phyloP scores from a whole-genome alignment of 2,329 filamentous ascomycete species.

The Colletotrichum lini region DNA sequence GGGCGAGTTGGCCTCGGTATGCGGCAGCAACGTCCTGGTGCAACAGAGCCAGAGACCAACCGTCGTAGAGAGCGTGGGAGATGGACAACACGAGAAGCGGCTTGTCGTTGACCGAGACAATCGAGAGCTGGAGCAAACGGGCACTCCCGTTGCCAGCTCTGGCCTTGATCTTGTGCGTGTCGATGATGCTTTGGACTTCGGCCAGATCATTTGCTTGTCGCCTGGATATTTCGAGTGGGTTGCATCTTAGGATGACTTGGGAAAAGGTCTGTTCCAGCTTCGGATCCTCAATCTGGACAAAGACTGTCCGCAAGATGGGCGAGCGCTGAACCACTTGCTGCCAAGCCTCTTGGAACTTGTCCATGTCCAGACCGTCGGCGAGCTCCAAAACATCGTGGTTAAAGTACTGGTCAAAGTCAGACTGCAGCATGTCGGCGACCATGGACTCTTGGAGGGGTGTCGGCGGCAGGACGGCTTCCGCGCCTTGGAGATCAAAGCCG shows the following conservation, averaged over 20 bases:
- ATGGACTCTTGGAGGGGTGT: conserved; percentile 91
- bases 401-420: conserved; percentile 83
- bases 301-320: conserved; percentile 83
- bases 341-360: conserved; percentile 74
- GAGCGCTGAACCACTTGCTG: conserved; percentile 68
- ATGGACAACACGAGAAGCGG: conserved; percentile 76
- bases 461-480: conserved; percentile 77
- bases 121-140: conserved; percentile 64
- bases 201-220: conserved; percentile 47
- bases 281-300: conserved; percentile 76
- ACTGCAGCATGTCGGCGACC: conserved; percentile 84
- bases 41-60: conserved; percentile 83
- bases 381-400: conserved; percentile 85
- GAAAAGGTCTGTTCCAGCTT: conserved; percentile 65
- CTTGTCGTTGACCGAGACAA: conserved; percentile 52
- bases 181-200: conserved; percentile 55
- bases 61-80: conserved; percentile 90
- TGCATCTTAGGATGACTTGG: conserved; percentile 59
- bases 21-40: conserved; percentile 79
- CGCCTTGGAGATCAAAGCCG: conserved; percentile 53
- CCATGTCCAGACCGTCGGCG: conserved; percentile 65
- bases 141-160: conserved; percentile 51
- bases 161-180: conserved; percentile 56
- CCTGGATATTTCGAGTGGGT: conserved; percentile 43
- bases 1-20: conserved; percentile 64